Percentiles rank a stretch among this genome's conserved stretches.
Evolutionary conservation across 176 grass and related monocot species (phyloP).

Genomic region (Lolium rigidum): DNA sequence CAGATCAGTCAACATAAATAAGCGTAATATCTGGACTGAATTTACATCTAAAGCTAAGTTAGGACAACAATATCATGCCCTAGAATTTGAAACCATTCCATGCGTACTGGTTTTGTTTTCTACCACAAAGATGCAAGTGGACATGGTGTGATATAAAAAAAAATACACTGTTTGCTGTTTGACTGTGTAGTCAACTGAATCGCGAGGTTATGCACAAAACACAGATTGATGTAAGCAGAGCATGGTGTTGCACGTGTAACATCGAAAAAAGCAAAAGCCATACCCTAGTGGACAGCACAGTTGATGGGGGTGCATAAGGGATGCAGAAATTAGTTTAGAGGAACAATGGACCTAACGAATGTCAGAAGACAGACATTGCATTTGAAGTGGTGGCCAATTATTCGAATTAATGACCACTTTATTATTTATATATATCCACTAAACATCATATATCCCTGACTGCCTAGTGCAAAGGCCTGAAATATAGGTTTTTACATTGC

Average conservation of each 20-base stretch:
- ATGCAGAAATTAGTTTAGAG: background rate
- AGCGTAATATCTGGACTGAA: constrained; percentile 5
- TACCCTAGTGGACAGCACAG: constrained; percentile 12
- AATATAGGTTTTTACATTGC: no score
- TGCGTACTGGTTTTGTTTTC: background rate
- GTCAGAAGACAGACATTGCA: background rate
- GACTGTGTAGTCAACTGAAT: background rate
- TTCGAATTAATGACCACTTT: background rate
- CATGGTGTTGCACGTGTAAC: background rate
- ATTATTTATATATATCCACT: background rate
- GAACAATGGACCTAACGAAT: background rate
- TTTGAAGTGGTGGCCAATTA: background rate
- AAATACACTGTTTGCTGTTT: background rate
- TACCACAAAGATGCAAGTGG: constrained; percentile 17
- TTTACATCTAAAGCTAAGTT: constrained; percentile 7
- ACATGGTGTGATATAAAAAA: background rate
- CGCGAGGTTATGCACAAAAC: background rate
- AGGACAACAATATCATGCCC: background rate
- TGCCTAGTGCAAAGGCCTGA: background rate
- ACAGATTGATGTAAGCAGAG: background rate
- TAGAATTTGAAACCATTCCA: background rate
- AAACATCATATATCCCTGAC: background rate
- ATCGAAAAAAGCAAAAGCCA: constrained; percentile 7
- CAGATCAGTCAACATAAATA: background rate
- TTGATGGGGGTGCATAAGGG: constrained; percentile 22